Base-by-base conservation (phyloP, 345 rosid species). In the Trapa bicornis region DNA sequence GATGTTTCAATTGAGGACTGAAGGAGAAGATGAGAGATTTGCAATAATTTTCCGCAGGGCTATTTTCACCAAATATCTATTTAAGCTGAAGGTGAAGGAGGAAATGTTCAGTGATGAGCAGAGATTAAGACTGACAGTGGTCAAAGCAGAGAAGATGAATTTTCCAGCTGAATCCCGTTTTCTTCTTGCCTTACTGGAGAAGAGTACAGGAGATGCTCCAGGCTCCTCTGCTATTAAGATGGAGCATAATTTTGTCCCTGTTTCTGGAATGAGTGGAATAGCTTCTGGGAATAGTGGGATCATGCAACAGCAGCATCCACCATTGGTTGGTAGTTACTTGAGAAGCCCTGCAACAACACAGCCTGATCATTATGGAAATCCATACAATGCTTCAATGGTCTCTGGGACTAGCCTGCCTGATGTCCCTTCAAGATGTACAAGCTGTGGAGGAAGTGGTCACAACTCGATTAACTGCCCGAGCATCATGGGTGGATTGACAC, bases 41-140 rank as follows among this genome's bases (percentile, higher is more conserved):
- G 78, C 83, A 65, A 88, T 80, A 61, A 73, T 91, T n/a, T 71
- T 89, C 41, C 92, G 87, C 32, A 84, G 67, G 69, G 88, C 80
- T 65, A 65, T 88, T 73, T 94, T 91, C 71, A 80, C 75, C 41
- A 87, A 82, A 75, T 89, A 80, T 73, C 54, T 72, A 8, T 84
- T 94, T 74, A 94, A 94, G 89, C 78, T 94, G 78, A 94, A 91
- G 79, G 81, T 94, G 37, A 91, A 91, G 80, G 99, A 94, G 76
- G 97, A 94, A 75, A 86, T 82, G 0, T 89, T 77, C 67, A 85
- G 88, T 47, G 96, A 94, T 65, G 99, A 94, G 73, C 89, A 84
- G 79, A 92, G 97, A 4, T 88, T 94, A 71, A 94, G 86, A 76
- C 86, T 89, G 47, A 88, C 88, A 6, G 85, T 87, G 58, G 83